Conservation (phyloP, 2,329 filamentous ascomycete genomes). For the Amauroascus verrucosus region DNA sequence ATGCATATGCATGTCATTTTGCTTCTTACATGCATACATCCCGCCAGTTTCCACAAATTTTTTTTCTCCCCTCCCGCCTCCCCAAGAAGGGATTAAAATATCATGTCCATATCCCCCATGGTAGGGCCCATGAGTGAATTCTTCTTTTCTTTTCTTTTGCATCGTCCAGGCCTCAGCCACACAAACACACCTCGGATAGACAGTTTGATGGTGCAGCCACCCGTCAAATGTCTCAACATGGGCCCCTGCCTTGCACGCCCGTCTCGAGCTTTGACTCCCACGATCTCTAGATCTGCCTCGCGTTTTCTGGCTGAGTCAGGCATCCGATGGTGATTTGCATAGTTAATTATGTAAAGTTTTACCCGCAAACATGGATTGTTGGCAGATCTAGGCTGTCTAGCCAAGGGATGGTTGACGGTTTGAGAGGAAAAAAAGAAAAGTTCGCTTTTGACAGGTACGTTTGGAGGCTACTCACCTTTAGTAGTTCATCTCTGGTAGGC, state of each 20-base stretch:
- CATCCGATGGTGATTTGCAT: not conserved
- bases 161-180: not conserved
- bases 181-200: no score
- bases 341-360: not conserved
- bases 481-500: no score
- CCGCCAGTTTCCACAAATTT: not conserved
- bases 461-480: not conserved
- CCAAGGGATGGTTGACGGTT: not conserved
- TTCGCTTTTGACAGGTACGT: no score
- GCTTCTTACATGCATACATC: not conserved
- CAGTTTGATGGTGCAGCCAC: not conserved
- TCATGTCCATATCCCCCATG: not conserved
- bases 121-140: not conserved
- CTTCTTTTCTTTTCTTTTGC: not conserved
- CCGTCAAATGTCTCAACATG: not conserved
- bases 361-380: not conserved
- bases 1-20: constrained; percentile 11
- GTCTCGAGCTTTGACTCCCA: not conserved
- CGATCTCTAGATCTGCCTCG: constrained; percentile 1
- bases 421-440: not conserved
- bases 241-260: not conserved
- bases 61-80: not conserved
- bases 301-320: not conserved
- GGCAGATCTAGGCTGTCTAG: constrained; percentile 1
- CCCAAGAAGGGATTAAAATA: not conserved